Percentiles rank a stretch among this genome's conserved stretches.
phyloP scores from a whole-genome alignment of 2,329 filamentous ascomycete species.

The Sordariomycetes sp. region DNA sequence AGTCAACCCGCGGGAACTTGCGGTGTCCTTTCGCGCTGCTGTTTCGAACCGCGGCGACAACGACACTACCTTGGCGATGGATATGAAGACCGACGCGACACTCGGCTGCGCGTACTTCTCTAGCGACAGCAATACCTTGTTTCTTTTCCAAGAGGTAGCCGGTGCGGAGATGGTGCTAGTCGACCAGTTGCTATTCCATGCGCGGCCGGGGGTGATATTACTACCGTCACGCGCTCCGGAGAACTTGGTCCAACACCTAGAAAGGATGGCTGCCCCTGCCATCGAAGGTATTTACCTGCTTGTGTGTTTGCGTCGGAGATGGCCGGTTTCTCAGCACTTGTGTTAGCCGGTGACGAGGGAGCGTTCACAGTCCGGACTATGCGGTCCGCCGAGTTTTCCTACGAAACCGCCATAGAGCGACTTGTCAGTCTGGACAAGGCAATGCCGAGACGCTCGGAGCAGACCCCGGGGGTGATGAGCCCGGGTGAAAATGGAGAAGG shows the following conservation, averaged over 20 bases:
- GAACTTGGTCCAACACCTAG: slow-evolving; percentile 15
- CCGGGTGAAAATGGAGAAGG: not conserved
- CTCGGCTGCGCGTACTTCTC: slow-evolving; percentile 82
- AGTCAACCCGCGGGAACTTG: not conserved
- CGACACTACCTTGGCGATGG: slow-evolving; percentile 57
- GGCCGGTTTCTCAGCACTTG: not conserved
- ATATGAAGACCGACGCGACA: slow-evolving; percentile 57
- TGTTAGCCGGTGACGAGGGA: not conserved
- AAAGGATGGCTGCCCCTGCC: slow-evolving; percentile 9
- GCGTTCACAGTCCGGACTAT: slow-evolving; percentile 47
- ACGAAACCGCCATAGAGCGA: slow-evolving; percentile 41
- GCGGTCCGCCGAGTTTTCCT: slow-evolving; percentile 62
- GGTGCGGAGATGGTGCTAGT: slow-evolving; percentile 58
- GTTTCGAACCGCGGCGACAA: not conserved
- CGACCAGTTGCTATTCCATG: slow-evolving; percentile 47
- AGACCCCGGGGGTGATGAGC: not conserved
- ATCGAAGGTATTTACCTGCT: not conserved
- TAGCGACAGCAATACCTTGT: slow-evolving; percentile 57
- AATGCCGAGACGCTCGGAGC: not conserved
- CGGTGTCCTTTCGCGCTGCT: not conserved
- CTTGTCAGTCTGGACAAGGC: not conserved
- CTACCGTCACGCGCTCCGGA: slow-evolving; percentile 36
- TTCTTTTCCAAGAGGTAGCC: slow-evolving; percentile 66
- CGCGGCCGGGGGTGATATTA: slow-evolving; percentile 44
- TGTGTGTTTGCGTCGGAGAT: slow-evolving; percentile 4